phyloP scores from a whole-genome alignment of 176 grass and related monocot species.

The Oryza longistaminata region DNA sequence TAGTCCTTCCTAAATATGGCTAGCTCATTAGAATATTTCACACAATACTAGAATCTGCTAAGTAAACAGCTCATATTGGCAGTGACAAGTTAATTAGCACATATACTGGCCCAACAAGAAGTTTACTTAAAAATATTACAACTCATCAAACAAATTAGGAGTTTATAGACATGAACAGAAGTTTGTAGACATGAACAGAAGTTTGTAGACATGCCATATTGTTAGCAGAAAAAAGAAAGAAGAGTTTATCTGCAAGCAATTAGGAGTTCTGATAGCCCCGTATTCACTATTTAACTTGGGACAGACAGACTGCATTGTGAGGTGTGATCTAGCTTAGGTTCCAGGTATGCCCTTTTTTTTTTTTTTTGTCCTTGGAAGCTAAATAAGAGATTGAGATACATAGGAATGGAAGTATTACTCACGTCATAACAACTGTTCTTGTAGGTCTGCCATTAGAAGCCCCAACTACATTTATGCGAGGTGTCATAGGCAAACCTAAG shows the following conservation, averaged over 20 bases:
- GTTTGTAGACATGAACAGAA: background rate
- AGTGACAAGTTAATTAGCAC: background rate
- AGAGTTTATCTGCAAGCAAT: background rate
- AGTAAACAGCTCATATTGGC: background rate
- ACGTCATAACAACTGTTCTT: slow-evolving; percentile 82
- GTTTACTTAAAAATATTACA: background rate
- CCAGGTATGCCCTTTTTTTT: too few species aligned
- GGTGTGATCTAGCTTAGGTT: background rate
- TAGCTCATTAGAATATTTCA: background rate
- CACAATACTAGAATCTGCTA: slow-evolving; percentile 1
- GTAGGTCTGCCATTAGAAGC: slow-evolving; percentile 62
- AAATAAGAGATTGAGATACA: background rate
- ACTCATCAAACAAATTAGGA: background rate
- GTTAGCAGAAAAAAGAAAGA: background rate
- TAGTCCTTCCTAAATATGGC: background rate
- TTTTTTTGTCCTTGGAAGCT: background rate
- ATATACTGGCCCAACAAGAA: background rate
- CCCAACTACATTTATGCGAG: slow-evolving; percentile 73
- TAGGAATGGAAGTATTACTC: slow-evolving; percentile 30
- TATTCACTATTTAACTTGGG: background rate
- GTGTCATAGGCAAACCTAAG: slow-evolving; percentile 57
- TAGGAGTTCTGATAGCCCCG: background rate
- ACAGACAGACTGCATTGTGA: background rate
- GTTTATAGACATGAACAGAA: background rate
- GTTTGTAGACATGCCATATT: slow-evolving; percentile 8